phyloP scores from a whole-genome alignment of 257 asterid genomes.

The Solanum lycopersicoides region DNA sequence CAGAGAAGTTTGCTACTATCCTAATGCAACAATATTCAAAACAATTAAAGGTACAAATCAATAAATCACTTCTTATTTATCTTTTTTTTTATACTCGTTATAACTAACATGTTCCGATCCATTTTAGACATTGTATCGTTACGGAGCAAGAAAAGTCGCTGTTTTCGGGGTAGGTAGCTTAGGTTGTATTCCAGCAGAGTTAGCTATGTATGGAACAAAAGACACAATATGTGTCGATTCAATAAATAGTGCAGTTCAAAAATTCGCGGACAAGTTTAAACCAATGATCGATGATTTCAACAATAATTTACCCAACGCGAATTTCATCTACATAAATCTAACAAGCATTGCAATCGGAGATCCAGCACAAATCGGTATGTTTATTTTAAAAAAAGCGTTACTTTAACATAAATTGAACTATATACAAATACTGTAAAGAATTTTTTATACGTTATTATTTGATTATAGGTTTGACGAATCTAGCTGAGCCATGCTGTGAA shows the following conservation, averaged over 20 bases:
- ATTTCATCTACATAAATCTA: constrained; percentile 10
- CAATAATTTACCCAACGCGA: constrained; percentile 3
- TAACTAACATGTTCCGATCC: neutral
- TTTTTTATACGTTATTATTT: neutral
- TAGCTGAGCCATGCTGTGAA: constrained; percentile 21
- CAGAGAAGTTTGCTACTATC: neutral
- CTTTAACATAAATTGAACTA: neutral
- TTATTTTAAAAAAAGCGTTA: neutral
- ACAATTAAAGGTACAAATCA: constrained; percentile 4
- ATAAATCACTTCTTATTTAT: neutral
- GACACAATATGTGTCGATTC: constrained; percentile 26
- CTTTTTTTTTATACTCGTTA: neutral
- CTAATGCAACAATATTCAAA: neutral
- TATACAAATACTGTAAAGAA: neutral
- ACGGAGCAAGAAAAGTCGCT: constrained; percentile 41
- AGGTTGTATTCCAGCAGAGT: constrained; percentile 31
- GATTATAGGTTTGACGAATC: constrained; percentile 13
- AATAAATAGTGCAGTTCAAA: constrained; percentile 6
- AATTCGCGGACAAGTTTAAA: constrained; percentile 16
- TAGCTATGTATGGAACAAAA: constrained; percentile 9
- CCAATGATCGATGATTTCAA: constrained; percentile 16
- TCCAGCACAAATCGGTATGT: neutral
- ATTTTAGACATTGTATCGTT: constrained; percentile 20
- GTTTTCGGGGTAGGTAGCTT: constrained; percentile 20
- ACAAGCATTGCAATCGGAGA: neutral